phyloP scores from a whole-genome alignment of 2,329 filamentous ascomycete genomes.

The Capronia americana region DNA sequence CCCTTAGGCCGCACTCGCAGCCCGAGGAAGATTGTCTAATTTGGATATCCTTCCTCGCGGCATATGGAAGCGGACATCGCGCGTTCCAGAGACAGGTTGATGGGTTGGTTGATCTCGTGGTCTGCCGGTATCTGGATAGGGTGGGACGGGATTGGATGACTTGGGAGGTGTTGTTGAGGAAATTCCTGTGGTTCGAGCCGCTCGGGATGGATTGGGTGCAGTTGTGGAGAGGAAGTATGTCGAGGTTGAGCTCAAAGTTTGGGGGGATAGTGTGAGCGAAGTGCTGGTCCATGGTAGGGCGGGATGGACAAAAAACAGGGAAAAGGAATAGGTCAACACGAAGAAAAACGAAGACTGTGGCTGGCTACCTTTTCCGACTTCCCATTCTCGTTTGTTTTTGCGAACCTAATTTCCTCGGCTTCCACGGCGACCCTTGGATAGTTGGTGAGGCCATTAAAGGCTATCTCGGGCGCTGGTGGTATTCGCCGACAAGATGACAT shows the following conservation, averaged over 20 bases:
- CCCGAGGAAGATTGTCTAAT: not conserved
- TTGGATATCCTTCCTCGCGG: constrained; percentile 8
- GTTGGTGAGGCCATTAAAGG: not conserved
- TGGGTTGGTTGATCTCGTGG: not conserved
- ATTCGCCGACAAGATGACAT: not conserved
- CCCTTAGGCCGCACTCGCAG: not conserved
- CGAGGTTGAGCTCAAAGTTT: not conserved
- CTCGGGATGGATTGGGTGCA: not conserved
- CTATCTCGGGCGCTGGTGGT: not conserved
- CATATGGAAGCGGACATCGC: not conserved
- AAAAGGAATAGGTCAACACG: no score
- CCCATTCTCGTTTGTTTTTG: not conserved
- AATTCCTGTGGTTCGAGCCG: constrained; percentile 3
- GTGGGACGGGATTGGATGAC: not conserved
- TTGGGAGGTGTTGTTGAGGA: not conserved
- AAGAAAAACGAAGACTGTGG: no score
- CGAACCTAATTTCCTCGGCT: not conserved
- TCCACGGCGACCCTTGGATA: not conserved
- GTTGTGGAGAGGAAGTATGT: not conserved
- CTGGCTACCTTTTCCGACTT: not conserved
- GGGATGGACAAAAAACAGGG: no score
- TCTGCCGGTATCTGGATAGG: not conserved
- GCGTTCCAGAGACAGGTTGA: constrained; percentile 6
- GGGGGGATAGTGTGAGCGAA: no score
- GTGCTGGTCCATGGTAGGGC: no score